Conservation (phyloP, 164 flowering plant genomes). For the Paratinospora sagittata region DNA sequence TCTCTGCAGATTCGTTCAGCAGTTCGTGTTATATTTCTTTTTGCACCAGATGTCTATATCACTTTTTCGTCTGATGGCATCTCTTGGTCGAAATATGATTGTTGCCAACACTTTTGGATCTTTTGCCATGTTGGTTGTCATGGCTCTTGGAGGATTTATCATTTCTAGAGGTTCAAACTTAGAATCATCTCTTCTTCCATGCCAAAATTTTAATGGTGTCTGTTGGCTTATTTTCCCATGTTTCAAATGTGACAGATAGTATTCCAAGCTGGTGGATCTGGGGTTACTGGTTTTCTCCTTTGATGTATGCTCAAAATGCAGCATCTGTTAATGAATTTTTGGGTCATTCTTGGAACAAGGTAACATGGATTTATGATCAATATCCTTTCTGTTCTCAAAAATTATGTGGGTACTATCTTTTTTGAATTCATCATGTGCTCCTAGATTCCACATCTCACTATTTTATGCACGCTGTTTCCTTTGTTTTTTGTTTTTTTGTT, state of each 20-base stretch:
- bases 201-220: neutral
- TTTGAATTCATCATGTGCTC: neutral
- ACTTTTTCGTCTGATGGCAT: conserved; percentile 87
- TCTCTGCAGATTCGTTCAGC: conserved; percentile 68
- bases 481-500: neutral
- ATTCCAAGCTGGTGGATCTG: conserved; percentile 95
- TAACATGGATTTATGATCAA: conserved; percentile 18
- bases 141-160: conserved; percentile 93
- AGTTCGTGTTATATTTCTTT: conserved; percentile 70
- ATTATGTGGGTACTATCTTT: neutral
- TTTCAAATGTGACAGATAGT: conserved; percentile 47
- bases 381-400: neutral
- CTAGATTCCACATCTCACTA: neutral
- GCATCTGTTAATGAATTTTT: conserved; percentile 93
- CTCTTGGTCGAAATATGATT: conserved; percentile 89
- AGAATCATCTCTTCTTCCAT: conserved; percentile 1
- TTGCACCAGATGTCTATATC: conserved; percentile 89
- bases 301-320: conserved; percentile 93
- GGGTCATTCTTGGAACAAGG: conserved; percentile 96
- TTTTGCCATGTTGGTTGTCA: conserved; percentile 87
- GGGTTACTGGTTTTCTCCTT: conserved; percentile 98
- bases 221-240: conserved; percentile 10
- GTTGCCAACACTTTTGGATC: conserved; percentile 98
- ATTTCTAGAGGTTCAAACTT: conserved; percentile 70
- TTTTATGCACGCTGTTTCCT: neutral